Evolutionary conservation across 176 grass and related monocot genomes (phyloP), one percentile per base, ranked within the genome.

Genomic region (Phoenix roebelenii): DNA sequence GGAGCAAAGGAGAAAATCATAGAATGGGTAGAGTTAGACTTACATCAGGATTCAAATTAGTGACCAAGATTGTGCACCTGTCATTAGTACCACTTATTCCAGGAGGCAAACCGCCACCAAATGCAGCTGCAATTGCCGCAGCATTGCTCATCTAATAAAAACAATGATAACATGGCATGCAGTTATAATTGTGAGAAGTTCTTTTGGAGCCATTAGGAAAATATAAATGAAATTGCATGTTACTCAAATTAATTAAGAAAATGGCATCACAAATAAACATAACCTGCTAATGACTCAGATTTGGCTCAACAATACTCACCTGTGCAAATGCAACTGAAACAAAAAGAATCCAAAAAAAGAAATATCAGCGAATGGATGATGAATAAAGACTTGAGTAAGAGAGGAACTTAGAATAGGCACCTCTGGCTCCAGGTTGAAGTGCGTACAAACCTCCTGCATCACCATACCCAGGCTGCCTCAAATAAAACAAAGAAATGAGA

Each of bases 41-140:
- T 98, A 98, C 88, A 65, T 85, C 84, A 57, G 84, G 72, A 74
- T 98, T 82, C 68, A 98, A 82, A 80, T 98, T 98, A 83, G 87
- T 98, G 60, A 85, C 84, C 67, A 98, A 83, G 16, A 98, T 72
- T 35, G 87, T 98, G 73, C 87, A 88, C 64, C 87, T 83, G 58
- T 89, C 91, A 32, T 95, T 90, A 71, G 86, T 74, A 76, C 76
- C 91, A 55, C 60, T 77, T 54, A 90, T 69, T 49, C 87, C 87
- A 52, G 73, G 72, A 59, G 87, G 87, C 60, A 90, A 76, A 22
- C 68, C 54, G 65, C 91, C 86, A 64, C 87, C 76, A 81, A 88
- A 98, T 69, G 84, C 87, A 79, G 87, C 82, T 30, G 81, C 81
- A 74, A 85, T 76, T 79, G 78, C 85, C 49, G 82, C 65, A 67